phyloP scores from a whole-genome alignment of 176 grass and related monocot species.

The Bothriochloa decipiens region DNA sequence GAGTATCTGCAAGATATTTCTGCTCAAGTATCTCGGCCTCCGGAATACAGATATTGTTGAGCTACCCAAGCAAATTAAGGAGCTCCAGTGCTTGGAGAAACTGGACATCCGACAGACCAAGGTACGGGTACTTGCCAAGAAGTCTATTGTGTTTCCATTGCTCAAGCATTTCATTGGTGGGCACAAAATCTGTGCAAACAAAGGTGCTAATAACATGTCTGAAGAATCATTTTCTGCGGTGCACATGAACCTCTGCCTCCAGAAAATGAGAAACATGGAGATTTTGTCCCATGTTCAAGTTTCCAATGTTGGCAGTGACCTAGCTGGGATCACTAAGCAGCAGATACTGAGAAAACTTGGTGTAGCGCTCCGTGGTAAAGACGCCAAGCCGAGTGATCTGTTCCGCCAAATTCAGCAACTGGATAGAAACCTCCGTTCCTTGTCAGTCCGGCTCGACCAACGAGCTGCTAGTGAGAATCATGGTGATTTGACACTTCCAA shows the following conservation, averaged over 20 bases:
- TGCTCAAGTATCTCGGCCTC: slow-evolving; percentile 44
- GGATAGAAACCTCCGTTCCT: neutral
- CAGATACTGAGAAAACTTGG: slow-evolving; percentile 29
- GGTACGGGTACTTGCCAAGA: neutral
- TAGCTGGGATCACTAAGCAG: neutral
- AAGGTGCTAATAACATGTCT: neutral
- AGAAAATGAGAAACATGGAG: slow-evolving; percentile 3
- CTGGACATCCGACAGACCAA: slow-evolving; percentile 43
- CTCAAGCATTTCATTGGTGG: slow-evolving; percentile 36
- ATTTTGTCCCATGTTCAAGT: slow-evolving; percentile 3
- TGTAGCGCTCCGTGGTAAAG: neutral
- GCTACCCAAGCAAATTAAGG: slow-evolving; percentile 33
- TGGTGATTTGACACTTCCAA: too few relatives aligned
- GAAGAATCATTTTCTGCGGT: neutral
- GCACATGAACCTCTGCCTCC: neutral
- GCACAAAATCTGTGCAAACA: neutral
- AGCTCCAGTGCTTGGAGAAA: slow-evolving; percentile 27
- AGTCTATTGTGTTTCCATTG: neutral
- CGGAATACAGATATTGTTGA: neutral
- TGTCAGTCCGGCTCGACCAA: neutral
- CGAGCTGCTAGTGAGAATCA: too few relatives aligned
- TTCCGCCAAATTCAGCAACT: neutral
- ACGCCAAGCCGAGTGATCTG: neutral
- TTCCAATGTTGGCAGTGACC: neutral
- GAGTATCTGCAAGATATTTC: slow-evolving; percentile 33